phyloP scores from a whole-genome alignment of 2,329 filamentous ascomycete species.

The Byssothecium circinans region DNA sequence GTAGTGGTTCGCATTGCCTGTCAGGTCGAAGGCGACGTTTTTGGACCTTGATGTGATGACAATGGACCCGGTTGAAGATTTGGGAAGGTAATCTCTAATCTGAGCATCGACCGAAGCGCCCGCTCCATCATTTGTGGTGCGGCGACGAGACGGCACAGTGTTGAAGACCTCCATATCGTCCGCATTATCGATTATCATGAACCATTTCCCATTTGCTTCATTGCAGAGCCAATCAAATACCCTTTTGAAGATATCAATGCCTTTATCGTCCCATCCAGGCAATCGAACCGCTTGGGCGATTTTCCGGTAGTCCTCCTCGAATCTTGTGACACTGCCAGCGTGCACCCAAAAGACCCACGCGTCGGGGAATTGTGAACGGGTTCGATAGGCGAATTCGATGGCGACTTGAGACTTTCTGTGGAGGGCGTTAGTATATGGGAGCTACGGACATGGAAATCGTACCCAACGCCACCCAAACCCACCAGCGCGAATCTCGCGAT shows the following conservation, averaged over 20 bases:
- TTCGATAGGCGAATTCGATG: constrained; percentile 26
- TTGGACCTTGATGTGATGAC: constrained; percentile 16
- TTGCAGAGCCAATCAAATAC: constrained; percentile 29
- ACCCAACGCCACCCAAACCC: constrained; percentile 12
- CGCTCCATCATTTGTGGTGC: neutral
- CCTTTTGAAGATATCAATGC: constrained; percentile 22
- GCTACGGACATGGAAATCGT: neutral
- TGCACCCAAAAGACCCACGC: constrained; percentile 37
- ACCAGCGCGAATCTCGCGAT: constrained; percentile 7
- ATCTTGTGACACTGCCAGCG: constrained; percentile 21
- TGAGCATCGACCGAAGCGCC: neutral
- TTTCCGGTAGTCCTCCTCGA: constrained; percentile 27
- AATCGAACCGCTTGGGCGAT: constrained; percentile 30
- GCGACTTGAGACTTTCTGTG: constrained; percentile 21
- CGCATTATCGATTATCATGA: constrained; percentile 38
- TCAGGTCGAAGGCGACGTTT: constrained; percentile 21
- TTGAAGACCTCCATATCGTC: constrained; percentile 22
- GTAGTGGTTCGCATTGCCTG: constrained; percentile 13
- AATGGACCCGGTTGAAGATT: constrained; percentile 14
- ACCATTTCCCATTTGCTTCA: constrained; percentile 25
- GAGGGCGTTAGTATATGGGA: neutral
- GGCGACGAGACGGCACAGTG: neutral
- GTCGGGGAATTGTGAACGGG: constrained; percentile 19
- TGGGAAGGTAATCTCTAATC: constrained; percentile 14
- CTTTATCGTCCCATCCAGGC: constrained; percentile 24